phyloP scores from a whole-genome alignment of 2,329 filamentous ascomycete genomes.

The Fusarium lateritium region DNA sequence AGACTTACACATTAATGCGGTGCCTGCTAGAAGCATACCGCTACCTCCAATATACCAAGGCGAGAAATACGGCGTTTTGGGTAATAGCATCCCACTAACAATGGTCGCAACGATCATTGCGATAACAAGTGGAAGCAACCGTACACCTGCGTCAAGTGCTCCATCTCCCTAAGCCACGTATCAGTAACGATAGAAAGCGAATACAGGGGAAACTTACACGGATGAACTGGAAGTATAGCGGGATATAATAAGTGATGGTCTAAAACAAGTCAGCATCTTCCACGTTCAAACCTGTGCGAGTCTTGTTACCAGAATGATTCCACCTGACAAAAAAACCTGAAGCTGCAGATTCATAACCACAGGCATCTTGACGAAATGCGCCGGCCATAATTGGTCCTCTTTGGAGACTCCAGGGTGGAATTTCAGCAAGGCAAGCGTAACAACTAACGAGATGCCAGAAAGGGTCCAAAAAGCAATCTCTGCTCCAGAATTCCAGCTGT shows the following conservation, averaged over 20 bases:
- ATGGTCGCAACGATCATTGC: background rate
- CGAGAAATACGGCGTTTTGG: background rate
- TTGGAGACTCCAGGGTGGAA: background rate
- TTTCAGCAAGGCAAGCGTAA: background rate
- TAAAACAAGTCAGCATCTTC: background rate
- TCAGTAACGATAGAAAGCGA: background rate
- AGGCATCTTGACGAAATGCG: background rate
- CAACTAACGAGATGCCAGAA: background rate
- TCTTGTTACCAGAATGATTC: background rate
- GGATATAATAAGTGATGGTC: conserved; percentile 9
- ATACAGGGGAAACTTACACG: background rate
- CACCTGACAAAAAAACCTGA: background rate
- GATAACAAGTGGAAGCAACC: background rate
- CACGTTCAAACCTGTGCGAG: no score
- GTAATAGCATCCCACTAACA: background rate
- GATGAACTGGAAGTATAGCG: conserved; percentile 12
- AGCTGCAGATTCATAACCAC: conserved; percentile 4
- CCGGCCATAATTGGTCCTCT: background rate
- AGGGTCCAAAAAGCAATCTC: background rate
- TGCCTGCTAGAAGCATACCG: background rate
- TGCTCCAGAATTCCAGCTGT: background rate
- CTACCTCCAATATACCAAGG: conserved; percentile 7
- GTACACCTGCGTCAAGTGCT: background rate
- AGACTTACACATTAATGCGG: conserved; percentile 2
- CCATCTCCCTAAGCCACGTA: background rate